Base-by-base conservation (phyloP, 2,329 filamentous ascomycete genomes). In the Colletotrichum lini region DNA sequence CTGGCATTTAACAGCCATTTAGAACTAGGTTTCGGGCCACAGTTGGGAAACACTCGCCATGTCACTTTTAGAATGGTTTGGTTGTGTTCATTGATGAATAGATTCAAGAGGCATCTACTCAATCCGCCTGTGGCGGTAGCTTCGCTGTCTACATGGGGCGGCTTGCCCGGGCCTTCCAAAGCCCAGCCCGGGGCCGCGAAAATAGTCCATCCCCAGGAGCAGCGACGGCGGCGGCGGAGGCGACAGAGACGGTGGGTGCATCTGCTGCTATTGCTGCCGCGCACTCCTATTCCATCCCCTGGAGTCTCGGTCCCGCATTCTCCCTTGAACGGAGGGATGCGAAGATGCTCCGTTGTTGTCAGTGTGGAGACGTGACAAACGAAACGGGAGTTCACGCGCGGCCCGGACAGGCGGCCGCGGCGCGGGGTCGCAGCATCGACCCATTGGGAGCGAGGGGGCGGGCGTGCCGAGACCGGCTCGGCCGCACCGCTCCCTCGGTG, bases 371-470 rank as follows among this genome's bases (percentile, higher is more conserved):
- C 57, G 68, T 66, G 72, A 73, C 69, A 62, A 73, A 73, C 72
- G 72, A 66, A 72, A 73, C 64, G 60, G 64, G 38, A 8, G 49
- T 63, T 63, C 70, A 70, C 70, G 67, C 70, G 56, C 70, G 66
- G 44, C 44, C 40, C 54, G 38, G 50, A 67, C 40, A 12, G 53
- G 45, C 53, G 65, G 26, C 76, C 68, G 74, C 79, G 79, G 79
- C 81, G 82, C 76, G 84, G 82, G 85, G 84, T 77, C 84, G 85
- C 81, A 87, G 85, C 84, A 88, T 87, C 85, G 85, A 85, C 86
- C 85, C 84, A 83, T 80, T 81, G 80, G 82, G 61, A 60, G 49
- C 66, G 69, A 69, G 69, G 70, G 54, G 59, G 64, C 60, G 40
- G 63, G 52, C 66, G 21, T 42, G 45, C 77, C 82, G 82, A 84